Percentiles rank a stretch among this genome's conserved stretches.
Evolutionary conservation across 352 stramenopile species (phyloP).

Genomic region (Globisporangium takayamanum): DNA sequence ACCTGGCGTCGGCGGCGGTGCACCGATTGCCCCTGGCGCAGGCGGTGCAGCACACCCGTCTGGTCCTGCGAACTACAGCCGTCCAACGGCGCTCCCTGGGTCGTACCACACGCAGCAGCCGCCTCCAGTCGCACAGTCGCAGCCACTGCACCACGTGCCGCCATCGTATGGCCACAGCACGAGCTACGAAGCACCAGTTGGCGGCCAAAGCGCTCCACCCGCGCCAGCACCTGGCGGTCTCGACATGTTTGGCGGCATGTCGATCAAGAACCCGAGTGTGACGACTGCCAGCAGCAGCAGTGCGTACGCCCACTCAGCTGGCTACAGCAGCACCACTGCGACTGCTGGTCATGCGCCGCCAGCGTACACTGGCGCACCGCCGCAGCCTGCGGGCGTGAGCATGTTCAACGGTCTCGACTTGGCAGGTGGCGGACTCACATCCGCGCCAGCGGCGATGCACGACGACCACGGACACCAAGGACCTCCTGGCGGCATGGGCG

Average conservation of each 20-base stretch:
- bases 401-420: slow-evolving; percentile 51
- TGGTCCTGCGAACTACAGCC: slow-evolving; percentile 5
- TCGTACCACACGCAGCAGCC: slow-evolving; percentile 7
- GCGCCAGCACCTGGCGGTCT: slow-evolving; percentile 8
- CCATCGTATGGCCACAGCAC: slow-evolving; percentile 12
- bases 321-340: too few relatives aligned
- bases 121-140: neutral
- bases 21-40: slow-evolving; percentile 2
- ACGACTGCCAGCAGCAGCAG: neutral
- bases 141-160: slow-evolving; percentile 7
- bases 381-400: slow-evolving; percentile 8
- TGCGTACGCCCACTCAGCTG: too few relatives aligned
- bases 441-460: neutral
- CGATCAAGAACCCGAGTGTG: slow-evolving; percentile 29
- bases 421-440: slow-evolving; percentile 18
- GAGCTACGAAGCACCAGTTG: slow-evolving; percentile 10
- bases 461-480: slow-evolving; percentile 23
- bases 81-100: slow-evolving; percentile 4
- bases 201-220: neutral
- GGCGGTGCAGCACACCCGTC: slow-evolving; percentile 4
- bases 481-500: slow-evolving; percentile 4
- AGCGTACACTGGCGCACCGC: neutral
- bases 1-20: neutral
- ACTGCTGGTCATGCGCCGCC: neutral
- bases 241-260: slow-evolving; percentile 81